Evolutionary conservation across 768 basidiomycete genomes (phyloP), one percentile per base, ranked within the genome.

Genomic region (Leccinellum rugosiceps): DNA sequence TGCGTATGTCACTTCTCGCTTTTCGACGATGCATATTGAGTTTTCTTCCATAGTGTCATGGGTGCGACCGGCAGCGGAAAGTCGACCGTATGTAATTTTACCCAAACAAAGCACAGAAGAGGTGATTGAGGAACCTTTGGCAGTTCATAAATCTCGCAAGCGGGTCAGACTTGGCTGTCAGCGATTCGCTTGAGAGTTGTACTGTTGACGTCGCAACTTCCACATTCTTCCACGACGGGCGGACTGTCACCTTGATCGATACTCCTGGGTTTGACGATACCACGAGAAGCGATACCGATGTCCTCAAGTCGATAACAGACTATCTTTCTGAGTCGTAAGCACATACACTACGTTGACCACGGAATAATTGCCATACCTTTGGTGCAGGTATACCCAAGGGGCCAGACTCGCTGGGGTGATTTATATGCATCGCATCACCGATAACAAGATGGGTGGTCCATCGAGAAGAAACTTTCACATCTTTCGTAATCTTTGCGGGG

Each of bases 211-310:
- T 68, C 13, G 59, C 60, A 41, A 69, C 79, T 0, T 58, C 72
- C 9, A 69, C 78, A 0, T 81, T 84, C 62, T 59, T 69, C 25
- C 63, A 82, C 11, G 76, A 79, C 41, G 79, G 76, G 3, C 68
- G 67, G 10, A 63, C 54, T 15, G 72, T 84, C 34, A 77, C 70
- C 0, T 65, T 86, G 17, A 77, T 86, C 47, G 84, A 85, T 60
- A 85, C 84, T 0, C 83, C 84, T 0, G 84, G 84, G 6, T 85
- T 84, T 55, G 83, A 83, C 58, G 82, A 84, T 62, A 79, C 81
- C 3, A 58, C 52, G 10, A 73, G 71, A 49, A 78, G 74, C 47
- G 82, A 83, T 52, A 73, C 77, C 0, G 79, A 78, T 15, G 68
- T 83, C 14, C 67, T 83, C 26, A 58, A 54, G 34, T 76, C 78